phyloP scores from a whole-genome alignment of 345 rosid species.

The Lepidium didymum region DNA sequence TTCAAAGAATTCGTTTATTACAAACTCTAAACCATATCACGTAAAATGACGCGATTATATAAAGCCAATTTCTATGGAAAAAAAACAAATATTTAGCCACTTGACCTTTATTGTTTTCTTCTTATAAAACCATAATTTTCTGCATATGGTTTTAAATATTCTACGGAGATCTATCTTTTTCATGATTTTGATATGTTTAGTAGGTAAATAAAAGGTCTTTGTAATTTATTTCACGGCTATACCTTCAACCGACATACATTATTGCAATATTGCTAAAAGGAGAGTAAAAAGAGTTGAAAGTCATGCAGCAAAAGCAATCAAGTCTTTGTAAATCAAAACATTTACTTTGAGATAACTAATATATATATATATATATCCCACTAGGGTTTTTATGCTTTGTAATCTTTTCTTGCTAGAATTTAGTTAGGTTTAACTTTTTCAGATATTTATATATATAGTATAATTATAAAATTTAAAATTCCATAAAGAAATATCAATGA shows the following conservation, averaged over 20 bases:
- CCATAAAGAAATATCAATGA: not conserved
- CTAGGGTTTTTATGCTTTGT: not conserved
- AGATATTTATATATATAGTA: not conserved
- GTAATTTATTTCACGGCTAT: not conserved
- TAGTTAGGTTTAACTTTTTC: not conserved
- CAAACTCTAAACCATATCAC: too few relatives aligned
- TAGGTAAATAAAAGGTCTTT: not conserved
- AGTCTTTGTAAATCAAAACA: not conserved
- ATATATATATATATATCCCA: not conserved
- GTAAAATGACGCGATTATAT: too few relatives aligned
- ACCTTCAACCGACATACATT: conserved; percentile 3
- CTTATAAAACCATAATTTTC: not conserved
- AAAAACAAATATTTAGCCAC: too few relatives aligned
- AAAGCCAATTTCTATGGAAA: too few relatives aligned
- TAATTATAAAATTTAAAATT: not conserved
- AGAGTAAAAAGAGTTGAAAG: not conserved
- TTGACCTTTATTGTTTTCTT: not conserved
- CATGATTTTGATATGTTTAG: not conserved
- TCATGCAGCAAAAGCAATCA: not conserved
- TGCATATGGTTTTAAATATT: not conserved
- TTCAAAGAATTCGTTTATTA: too few relatives aligned
- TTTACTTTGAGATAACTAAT: not conserved
- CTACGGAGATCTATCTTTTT: not conserved
- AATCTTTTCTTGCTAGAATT: not conserved
- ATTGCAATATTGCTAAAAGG: conserved; percentile 12